Base-by-base conservation (phyloP, 75 land plant species). In the Larix kaempferi region DNA sequence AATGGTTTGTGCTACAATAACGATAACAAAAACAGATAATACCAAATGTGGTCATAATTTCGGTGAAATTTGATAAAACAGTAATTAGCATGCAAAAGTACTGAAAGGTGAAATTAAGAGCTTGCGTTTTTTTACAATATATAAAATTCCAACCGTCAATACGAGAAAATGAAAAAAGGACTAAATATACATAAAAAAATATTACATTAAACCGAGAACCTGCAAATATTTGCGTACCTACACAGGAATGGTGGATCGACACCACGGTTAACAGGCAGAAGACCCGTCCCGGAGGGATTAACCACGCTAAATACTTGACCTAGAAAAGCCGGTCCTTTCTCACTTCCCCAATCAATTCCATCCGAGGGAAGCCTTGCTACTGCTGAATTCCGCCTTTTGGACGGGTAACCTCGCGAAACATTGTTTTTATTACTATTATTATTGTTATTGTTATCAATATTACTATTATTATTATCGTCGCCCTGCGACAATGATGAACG, bases 281-380 rank as follows among this genome's bases (percentile, higher is more conserved):
- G 87, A 8, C 96, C 94, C 11, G 86, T 82, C 3, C 96, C 88
- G 12, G 91, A 91, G 65, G 93, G 84, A 71, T 93, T 93, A 59
- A 89, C 86, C 91, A 93, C 88, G 78, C 90, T 91, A 44, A 91
- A 93, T 35, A 91, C 96, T 85, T 93, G 94, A 25, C 96, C 96
- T 29, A 93, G 87, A 73, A 93, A 93, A 22, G 90, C 96, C 29
- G 94, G 96, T 11, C 96, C 95, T 41, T 83, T 86, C 12, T 83
- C 35, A 27, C 16, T 55, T 27, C 71, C 71, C 10, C 80, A 56
- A 54, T 56, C 77, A 29, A 84, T 74, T 2, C 83, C 85, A 1
- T 85, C 77, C 26, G 82, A 74, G 8, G 86, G 77, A 41, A 82
- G 78, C 35, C 82, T 80, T 10, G 67, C 6, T 14, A 23, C 57